These are phyloP conservation scores for Verticillium dahliae DNA, from an alignment of 2,329 filamentous ascomycete genomes.

Conservation along the genomic window DNA sequence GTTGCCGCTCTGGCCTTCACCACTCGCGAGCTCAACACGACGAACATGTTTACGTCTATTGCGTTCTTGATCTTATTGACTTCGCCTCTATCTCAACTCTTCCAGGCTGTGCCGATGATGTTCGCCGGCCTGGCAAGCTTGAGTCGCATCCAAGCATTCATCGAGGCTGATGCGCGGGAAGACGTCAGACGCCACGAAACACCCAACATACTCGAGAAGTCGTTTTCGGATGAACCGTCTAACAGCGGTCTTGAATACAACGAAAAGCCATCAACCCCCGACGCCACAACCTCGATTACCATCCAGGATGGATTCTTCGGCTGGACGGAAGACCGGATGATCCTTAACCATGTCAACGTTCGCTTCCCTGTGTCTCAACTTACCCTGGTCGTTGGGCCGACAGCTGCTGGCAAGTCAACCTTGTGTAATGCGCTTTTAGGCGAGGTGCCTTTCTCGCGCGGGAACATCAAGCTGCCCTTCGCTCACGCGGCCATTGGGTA, in stretches of 20 bases:
- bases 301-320: constrained; percentile 20
- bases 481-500: constrained; percentile 17
- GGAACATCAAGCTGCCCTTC: constrained; percentile 8
- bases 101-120: constrained; percentile 24
- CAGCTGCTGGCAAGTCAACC: constrained; percentile 33
- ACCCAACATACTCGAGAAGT: background rate
- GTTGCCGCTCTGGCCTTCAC: constrained; percentile 23
- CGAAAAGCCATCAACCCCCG: background rate
- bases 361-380: constrained; percentile 21
- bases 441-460: constrained; percentile 16
- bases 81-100: constrained; percentile 20
- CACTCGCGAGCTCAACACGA: constrained; percentile 13
- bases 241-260: background rate
- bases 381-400: constrained; percentile 31
- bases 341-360: constrained; percentile 23
- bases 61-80: constrained; percentile 27
- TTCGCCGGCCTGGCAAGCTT: constrained; percentile 19
- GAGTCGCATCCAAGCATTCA: constrained; percentile 2
- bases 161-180: constrained; percentile 18
- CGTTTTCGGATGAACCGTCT: constrained; percentile 1
- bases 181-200: background rate
- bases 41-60: constrained; percentile 22
- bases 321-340: constrained; percentile 19
- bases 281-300: background rate
- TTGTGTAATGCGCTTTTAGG: constrained; percentile 29